Base-by-base conservation (phyloP, 257 asterid species). In the Nicotiana sylvestris region DNA sequence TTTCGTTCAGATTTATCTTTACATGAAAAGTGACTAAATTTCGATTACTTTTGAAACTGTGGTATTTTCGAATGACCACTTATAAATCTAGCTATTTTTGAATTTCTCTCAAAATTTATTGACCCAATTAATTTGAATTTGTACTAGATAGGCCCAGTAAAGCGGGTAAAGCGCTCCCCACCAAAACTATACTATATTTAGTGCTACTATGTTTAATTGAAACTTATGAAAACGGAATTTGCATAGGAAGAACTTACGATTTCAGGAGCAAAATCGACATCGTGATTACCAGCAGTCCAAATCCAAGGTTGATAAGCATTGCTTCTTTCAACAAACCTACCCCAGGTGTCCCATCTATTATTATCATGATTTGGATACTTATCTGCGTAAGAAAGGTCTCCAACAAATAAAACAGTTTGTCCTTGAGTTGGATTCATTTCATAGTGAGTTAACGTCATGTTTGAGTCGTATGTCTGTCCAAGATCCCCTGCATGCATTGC, bases 241-340 rank as follows among this genome's bases (percentile, higher is more conserved):
- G 56, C 16, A 49, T 12, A 49, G 56, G 56, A 49, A 49, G 55
- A 49, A 66, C 94, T 77, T 78, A 94, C 98, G 62, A 94, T 84
- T 70, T 91, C 90, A 5, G 98, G 98, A 33, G 89, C 92, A 83
- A 84, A 94, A 86, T 92, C 96, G 2, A 94, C 61, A 83, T 94
- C 98, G n/a, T 94, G 98, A 72, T 94, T 94, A 53, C 98, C 98
- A 0, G 90, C 90, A 0, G 93, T 88, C 98, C 97, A 94, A 83
- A 93, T 91, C 98, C 98, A 94, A 21, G 98, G 95, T 64, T 94
- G 97, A 89, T 94, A 91, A 21, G 98, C 97, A 70, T 76, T 87
- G 33, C 91, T 91, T 86, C 94, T 90, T 84, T 94, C 98, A 32
- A 32, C 35, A 32, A 32, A 32, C 0, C 35, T 32, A 32, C 35